Conservation (phyloP, 352 stramenopile species). For the Bremia lactucae region DNA sequence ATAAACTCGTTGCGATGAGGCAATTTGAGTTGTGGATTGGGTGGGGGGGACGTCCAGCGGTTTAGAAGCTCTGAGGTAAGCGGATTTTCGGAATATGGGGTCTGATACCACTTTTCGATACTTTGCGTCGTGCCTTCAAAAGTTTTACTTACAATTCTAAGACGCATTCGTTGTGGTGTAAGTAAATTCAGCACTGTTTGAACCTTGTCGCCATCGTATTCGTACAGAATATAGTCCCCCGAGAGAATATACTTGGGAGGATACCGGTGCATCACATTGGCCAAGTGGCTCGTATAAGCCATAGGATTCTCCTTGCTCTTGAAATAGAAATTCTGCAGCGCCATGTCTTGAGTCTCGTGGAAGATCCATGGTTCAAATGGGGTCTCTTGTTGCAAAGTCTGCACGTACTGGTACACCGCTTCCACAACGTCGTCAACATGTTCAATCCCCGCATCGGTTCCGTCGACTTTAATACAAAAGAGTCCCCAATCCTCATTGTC, state of each 20-base stretch:
- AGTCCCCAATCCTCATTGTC: constrained; percentile 64
- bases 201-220: constrained; percentile 47
- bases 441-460: constrained; percentile 50
- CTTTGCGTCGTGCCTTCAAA: constrained; percentile 41
- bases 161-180: constrained; percentile 37
- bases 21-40: constrained; percentile 30
- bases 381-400: constrained; percentile 29
- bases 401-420: constrained; percentile 57
- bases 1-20: constrained; percentile 71
- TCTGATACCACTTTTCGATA: constrained; percentile 61
- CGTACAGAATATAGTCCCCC: constrained; percentile 46
- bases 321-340: constrained; percentile 53
- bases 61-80: constrained; percentile 28
- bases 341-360: constrained; percentile 46
- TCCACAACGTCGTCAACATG: constrained; percentile 51
- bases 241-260: constrained; percentile 51
- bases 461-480: constrained; percentile 61
- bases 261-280: constrained; percentile 59
- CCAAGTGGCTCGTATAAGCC: constrained; percentile 54
- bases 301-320: constrained; percentile 75
- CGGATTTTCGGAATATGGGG: constrained; percentile 36
- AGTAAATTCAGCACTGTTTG: constrained; percentile 43
- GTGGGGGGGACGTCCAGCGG: constrained; percentile 24
- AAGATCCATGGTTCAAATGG: constrained; percentile 60
- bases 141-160: constrained; percentile 59